These are phyloP conservation scores for Pleurotus eryngii DNA, from an alignment of 768 basidiomycete genomes.

Conservation along the genomic window DNA sequence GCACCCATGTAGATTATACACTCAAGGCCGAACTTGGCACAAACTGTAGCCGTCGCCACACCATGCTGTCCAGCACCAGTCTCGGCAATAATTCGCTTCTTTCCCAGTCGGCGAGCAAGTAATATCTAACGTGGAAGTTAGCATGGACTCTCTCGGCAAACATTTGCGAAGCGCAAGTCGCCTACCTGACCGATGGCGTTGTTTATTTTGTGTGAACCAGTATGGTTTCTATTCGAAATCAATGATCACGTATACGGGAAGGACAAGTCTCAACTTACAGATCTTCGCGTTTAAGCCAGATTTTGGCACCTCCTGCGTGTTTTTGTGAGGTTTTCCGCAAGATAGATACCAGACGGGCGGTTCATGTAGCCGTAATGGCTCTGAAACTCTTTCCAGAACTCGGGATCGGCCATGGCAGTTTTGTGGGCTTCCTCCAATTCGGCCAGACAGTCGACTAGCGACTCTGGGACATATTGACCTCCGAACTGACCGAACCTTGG, in stretches of 20 bases:
- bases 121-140: conserved; percentile 59
- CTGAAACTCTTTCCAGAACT: conserved; percentile 90
- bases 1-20: conserved; percentile 98
- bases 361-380: conserved; percentile 92
- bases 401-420: conserved; percentile 79
- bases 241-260: not conserved
- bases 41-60: conserved; percentile 97
- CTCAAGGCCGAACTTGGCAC: conserved; percentile 93
- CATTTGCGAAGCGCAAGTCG: not conserved
- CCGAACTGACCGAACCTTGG: conserved; percentile 93
- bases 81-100: conserved; percentile 97
- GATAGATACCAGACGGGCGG: conserved; percentile 86
- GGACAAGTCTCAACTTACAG: conserved; percentile 43
- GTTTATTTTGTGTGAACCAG: conserved; percentile 99
- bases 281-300: conserved; percentile 98
- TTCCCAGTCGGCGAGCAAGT: conserved; percentile 90
- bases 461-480: conserved; percentile 96
- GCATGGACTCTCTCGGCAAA: not conserved
- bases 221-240: conserved; percentile 65
- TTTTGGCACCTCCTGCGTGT: conserved; percentile 87
- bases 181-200: conserved; percentile 93
- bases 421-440: conserved; percentile 93
- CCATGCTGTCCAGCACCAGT: conserved; percentile 99
- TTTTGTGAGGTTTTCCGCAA: conserved; percentile 90
- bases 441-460: conserved; percentile 86